phyloP scores from a whole-genome alignment of 805 yeast genomes.

The Nakazawaea wickerhamii region DNA sequence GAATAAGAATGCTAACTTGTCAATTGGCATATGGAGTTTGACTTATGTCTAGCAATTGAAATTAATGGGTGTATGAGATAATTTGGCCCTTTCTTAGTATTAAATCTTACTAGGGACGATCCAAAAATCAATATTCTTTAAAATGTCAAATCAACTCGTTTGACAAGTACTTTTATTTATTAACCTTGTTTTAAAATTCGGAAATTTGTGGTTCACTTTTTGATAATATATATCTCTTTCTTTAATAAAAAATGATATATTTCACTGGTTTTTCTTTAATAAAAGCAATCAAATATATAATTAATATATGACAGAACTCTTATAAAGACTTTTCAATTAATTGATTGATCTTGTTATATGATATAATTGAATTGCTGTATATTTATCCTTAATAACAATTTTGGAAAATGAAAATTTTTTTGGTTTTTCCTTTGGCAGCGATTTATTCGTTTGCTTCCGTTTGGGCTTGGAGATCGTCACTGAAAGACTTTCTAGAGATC shows the following conservation, averaged over 20 bases:
- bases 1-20: constrained; percentile 25
- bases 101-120: not conserved
- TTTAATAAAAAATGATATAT: too few relatives aligned
- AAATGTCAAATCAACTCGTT: not conserved
- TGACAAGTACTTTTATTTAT: not conserved
- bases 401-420: not conserved
- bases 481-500: too few relatives aligned
- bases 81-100: constrained; percentile 2
- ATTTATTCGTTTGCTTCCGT: not conserved
- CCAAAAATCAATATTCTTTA: not conserved
- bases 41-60: not conserved
- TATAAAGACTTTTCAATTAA: too few relatives aligned
- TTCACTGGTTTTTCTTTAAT: too few relatives aligned
- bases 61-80: not conserved
- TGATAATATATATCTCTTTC: too few relatives aligned
- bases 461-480: not conserved
- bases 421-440: not conserved
- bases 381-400: too few relatives aligned
- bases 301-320: too few relatives aligned
- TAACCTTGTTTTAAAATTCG: too few relatives aligned
- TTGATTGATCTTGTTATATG: too few relatives aligned
- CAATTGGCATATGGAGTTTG: constrained; percentile 19
- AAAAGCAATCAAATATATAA: not conserved
- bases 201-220: too few relatives aligned
- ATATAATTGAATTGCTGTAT: not conserved